These are phyloP conservation scores for Coprinellus micaceus DNA, from an alignment of 768 basidiomycete species.

Conservation along the genomic window DNA sequence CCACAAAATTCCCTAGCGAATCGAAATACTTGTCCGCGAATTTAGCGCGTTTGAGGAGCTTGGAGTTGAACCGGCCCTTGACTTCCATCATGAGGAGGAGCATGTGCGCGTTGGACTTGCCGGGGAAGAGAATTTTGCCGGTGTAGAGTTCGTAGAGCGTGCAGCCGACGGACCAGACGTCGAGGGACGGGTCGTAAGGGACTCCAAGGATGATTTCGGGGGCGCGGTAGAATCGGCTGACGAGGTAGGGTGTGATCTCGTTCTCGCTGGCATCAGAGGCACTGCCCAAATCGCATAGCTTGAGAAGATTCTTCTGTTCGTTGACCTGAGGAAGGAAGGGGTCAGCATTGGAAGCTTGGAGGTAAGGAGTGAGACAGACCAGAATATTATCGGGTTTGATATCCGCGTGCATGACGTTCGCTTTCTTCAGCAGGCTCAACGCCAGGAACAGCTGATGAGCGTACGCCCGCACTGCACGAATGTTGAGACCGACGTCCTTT, in stretches of 20 bases:
- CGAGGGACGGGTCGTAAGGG: constrained; percentile 90
- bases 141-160: constrained; percentile 96
- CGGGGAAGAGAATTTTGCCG: constrained; percentile 96
- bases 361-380: constrained; percentile 42
- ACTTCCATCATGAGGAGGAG: constrained; percentile 96
- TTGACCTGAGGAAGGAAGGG: constrained; percentile 63
- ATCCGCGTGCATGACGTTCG: constrained; percentile 95
- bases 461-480: constrained; percentile 97
- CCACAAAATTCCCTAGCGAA: constrained; percentile 76
- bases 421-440: constrained; percentile 78
- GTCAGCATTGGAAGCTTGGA: background rate
- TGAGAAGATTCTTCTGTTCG: constrained; percentile 88
- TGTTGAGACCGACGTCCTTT: constrained; percentile 94
- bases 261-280: constrained; percentile 93
- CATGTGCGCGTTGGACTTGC: constrained; percentile 97
- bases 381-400: constrained; percentile 98
- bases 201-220: constrained; percentile 98
- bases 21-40: constrained; percentile 94
- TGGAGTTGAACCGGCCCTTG: constrained; percentile 88
- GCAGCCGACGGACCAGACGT: constrained; percentile 97
- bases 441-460: constrained; percentile 93
- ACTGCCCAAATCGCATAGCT: constrained; percentile 96
- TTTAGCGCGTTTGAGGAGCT: constrained; percentile 91
- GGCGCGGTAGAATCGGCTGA: constrained; percentile 95
- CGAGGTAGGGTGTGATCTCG: constrained; percentile 97